Base-by-base conservation (phyloP, 2,329 filamentous ascomycete species). In the Cladophialophora psammophila region DNA sequence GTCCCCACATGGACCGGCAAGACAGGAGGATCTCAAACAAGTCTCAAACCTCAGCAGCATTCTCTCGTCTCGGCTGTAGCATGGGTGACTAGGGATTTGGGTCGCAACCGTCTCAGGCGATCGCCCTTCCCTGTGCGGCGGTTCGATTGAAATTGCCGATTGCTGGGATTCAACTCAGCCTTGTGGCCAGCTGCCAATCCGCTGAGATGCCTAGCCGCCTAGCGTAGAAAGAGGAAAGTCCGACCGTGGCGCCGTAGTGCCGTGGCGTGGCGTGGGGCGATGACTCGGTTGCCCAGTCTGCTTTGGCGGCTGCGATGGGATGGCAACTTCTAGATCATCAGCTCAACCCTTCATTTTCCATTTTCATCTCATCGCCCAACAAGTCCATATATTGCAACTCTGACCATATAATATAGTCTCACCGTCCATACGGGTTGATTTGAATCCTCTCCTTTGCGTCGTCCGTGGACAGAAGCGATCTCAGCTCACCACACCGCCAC, bases 241-340 rank as follows among this genome's bases (percentile, higher is more conserved):
- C 3, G 26, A 26, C 26, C 3, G 26, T 26, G 26, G 45, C 5
- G 18, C 9, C 18, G 7, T 50, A 18, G 45, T n/a, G 40, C 45
- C 4, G 45, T 50, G 45, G 45, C 45, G 45, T 10, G 12, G 26
- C 26, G 26, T 26, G 18, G 36, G 12, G 20, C 57, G 36, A 69
- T 69, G 67, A 69, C 67, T 69, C 67, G 66, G 66, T 65, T 60
- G 48, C 65, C 64, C 53, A 57, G 56, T 54, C 38, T 35, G 45
- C 35, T 26, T 34, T 45, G 18, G 32, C 13, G 26, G 48, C 56
- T n/a, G 26, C 26, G 35, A 34, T n/a, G 26, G 42, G 42, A 70
- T 70, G 65, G 68, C 65, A 70, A 66, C 68, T 70, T 70, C 65
- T 70, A 70, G 68, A 70, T 61, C 6, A 40, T 54, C 56, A 18